phyloP scores from a whole-genome alignment of 495 filamentous ascomycete species.

The Hypoxylon lienhwacheense region DNA sequence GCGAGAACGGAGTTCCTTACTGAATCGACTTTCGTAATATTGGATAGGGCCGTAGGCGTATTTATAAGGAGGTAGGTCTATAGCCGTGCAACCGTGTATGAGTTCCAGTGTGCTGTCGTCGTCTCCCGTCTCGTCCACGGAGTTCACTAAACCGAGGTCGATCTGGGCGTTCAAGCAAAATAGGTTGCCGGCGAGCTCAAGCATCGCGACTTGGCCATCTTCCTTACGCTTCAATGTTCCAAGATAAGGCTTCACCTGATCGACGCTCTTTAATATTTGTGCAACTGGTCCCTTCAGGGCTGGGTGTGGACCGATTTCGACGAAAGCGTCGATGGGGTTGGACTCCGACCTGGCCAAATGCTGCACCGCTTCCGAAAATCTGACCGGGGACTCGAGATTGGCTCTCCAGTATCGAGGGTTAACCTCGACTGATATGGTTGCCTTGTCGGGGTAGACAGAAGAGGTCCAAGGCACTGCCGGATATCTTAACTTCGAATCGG shows the following conservation, averaged over 20 bases:
- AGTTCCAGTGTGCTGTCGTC: slow-evolving; percentile 10
- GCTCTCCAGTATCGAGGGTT: slow-evolving; percentile 45
- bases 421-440: background rate
- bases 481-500: background rate
- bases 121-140: slow-evolving; percentile 1
- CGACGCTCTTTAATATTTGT: slow-evolving; percentile 48
- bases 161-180: slow-evolving; percentile 4
- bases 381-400: slow-evolving; percentile 44
- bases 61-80: slow-evolving; percentile 15
- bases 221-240: slow-evolving; percentile 29
- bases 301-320: slow-evolving; percentile 33
- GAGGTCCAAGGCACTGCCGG: slow-evolving; percentile 17
- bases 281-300: slow-evolving; percentile 50
- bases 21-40: slow-evolving; percentile 47
- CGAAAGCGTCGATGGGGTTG: background rate
- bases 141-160: slow-evolving; percentile 14
- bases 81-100: background rate
- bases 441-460: slow-evolving; percentile 13
- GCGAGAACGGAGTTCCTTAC: slow-evolving; percentile 48
- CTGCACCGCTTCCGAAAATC: slow-evolving; percentile 42
- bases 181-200: slow-evolving; percentile 13
- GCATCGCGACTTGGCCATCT: slow-evolving; percentile 2
- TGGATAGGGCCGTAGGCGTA: slow-evolving; percentile 4
- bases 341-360: slow-evolving; percentile 37
- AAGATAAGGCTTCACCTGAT: slow-evolving; percentile 38